These are phyloP conservation scores for Phytopythium chamaehyphon DNA, from an alignment of 352 stramenopile species.

Conservation along the genomic window DNA sequence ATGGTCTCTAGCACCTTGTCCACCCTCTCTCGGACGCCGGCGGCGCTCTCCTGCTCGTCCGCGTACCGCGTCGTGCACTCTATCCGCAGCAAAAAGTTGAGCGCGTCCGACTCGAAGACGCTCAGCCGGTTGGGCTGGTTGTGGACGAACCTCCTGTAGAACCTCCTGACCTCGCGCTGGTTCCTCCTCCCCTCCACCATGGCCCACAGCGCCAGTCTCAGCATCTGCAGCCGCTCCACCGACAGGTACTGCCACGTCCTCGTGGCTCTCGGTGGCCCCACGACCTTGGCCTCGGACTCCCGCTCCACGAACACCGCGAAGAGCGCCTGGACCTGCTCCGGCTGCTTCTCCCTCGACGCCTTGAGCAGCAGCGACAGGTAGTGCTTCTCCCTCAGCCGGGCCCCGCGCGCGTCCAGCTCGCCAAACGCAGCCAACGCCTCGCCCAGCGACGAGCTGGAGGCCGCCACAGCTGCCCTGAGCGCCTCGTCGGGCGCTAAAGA, in stretches of 20 bases:
- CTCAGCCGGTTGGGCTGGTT: conserved; percentile 32
- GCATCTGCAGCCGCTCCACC: conserved; percentile 47
- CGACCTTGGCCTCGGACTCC: conserved; percentile 22
- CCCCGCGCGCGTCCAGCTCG: conserved; percentile 8
- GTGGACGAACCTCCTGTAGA: conserved; percentile 45
- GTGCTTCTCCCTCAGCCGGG: conserved; percentile 27
- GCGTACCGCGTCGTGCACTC: conserved; percentile 49
- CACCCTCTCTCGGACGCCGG: conserved; percentile 28
- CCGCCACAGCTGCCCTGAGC: conserved; percentile 8
- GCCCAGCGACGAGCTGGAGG: conserved; percentile 14
- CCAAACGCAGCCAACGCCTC: conserved; percentile 33
- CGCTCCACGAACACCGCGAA: conserved; percentile 40
- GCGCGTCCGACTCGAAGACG: conserved; percentile 52
- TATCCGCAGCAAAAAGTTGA: conserved; percentile 64
- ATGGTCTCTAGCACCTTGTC: conserved; percentile 41
- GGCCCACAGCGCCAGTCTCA: conserved; percentile 60
- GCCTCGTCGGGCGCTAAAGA: neutral
- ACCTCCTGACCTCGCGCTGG: conserved; percentile 20
- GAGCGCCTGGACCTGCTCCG: conserved; percentile 21
- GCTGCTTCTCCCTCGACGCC: conserved; percentile 31
- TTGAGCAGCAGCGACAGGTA: conserved; percentile 69
- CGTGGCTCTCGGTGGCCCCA: conserved; percentile 10
- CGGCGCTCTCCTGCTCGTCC: conserved; percentile 22
- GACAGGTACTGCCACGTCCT: conserved; percentile 40
- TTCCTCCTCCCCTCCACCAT: conserved; percentile 34